Percentiles rank a stretch among this genome's conserved stretches.
These are phyloP conservation scores for Eucalyptus virginea DNA, from an alignment of 345 rosid genomes.

Conservation along the genomic window DNA sequence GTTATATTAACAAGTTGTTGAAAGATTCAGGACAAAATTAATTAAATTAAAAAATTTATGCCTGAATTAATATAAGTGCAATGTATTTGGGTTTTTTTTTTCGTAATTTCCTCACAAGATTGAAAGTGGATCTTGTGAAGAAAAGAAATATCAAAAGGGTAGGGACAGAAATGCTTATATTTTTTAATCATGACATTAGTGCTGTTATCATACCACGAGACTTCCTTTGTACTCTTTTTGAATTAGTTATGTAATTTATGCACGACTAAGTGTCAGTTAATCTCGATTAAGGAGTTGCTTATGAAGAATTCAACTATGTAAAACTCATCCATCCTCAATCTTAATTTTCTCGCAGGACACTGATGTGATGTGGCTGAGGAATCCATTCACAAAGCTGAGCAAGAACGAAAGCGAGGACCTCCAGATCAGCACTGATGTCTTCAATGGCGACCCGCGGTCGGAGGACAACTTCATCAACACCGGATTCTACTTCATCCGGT, in stretches of 20 bases:
- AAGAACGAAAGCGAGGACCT: constrained; percentile 29
- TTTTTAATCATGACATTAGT: background rate
- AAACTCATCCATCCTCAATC: background rate
- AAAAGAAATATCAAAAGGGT: background rate
- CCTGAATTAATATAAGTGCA: fast-evolving
- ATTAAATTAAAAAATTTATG: background rate
- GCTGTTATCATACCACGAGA: background rate
- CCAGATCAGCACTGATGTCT: constrained; percentile 53
- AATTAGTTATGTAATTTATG: background rate
- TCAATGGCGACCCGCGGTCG: constrained; percentile 14
- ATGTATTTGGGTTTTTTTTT: background rate
- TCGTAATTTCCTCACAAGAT: background rate
- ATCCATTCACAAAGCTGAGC: constrained; percentile 32
- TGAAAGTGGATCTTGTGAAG: background rate
- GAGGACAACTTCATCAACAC: constrained; percentile 19
- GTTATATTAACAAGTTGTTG: background rate
- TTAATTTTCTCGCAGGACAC: constrained; percentile 32
- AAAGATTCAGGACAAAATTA: background rate
- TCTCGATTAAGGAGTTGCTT: background rate
- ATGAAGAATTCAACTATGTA: background rate
- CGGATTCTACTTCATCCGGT: constrained; percentile 23
- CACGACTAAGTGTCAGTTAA: background rate
- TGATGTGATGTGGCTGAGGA: constrained; percentile 71
- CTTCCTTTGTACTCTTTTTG: background rate
- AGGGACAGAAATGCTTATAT: background rate